Evolutionary conservation across 2,329 filamentous ascomycete genomes (phyloP).

Genomic region (Penicillium decumbens): DNA sequence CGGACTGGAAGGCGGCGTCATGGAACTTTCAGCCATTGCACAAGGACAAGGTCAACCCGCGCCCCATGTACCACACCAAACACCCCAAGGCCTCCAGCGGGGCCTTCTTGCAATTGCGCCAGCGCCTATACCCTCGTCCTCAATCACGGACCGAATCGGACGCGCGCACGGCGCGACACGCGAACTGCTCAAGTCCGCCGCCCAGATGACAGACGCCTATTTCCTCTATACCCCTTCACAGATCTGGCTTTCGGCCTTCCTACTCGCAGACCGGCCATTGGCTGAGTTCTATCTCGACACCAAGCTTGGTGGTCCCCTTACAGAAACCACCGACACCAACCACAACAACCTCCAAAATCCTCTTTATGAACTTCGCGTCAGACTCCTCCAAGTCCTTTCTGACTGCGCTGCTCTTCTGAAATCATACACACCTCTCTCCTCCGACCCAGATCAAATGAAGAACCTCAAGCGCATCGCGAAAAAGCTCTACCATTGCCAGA

Average conservation of each 20-base stretch:
- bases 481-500: slow-evolving; percentile 48
- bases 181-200: slow-evolving; percentile 70
- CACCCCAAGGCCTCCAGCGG: slow-evolving; percentile 30
- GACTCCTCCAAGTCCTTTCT: slow-evolving; percentile 36
- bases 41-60: slow-evolving; percentile 52
- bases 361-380: slow-evolving; percentile 33
- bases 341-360: slow-evolving; percentile 16
- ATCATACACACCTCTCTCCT: slow-evolving; percentile 37
- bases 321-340: slow-evolving; percentile 5
- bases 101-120: slow-evolving; percentile 31
- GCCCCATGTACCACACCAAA: slow-evolving; percentile 29
- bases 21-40: slow-evolving; percentile 70
- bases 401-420: slow-evolving; percentile 39
- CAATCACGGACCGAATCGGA: slow-evolving; percentile 47
- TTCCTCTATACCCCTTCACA: slow-evolving; percentile 94
- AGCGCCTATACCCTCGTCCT: slow-evolving; percentile 23
- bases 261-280: slow-evolving; percentile 62
- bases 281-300: slow-evolving; percentile 44
- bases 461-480: slow-evolving; percentile 46
- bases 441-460: slow-evolving; percentile 40
- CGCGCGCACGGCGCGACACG: slow-evolving; percentile 69
- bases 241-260: slow-evolving; percentile 79
- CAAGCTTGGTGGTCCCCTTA: slow-evolving; percentile 35
- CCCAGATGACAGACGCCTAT: slow-evolving; percentile 88
- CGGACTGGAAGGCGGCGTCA: slow-evolving; percentile 76